Evolutionary conservation across 345 rosid species (phyloP).

Genomic region (Rhodamnia rubescens): DNA sequence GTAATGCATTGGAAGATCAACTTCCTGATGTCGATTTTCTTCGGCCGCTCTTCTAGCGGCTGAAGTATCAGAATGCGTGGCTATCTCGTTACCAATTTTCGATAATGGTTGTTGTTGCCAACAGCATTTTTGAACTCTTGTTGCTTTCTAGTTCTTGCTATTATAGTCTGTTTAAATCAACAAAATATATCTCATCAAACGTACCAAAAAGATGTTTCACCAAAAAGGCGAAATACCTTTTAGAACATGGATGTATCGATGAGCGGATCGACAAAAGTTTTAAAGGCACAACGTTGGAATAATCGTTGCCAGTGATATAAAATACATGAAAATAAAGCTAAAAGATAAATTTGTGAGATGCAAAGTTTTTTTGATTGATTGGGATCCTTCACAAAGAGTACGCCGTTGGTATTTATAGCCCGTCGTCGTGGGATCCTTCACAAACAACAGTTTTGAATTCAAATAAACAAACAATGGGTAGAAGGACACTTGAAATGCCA

Average conservation of each 20-base stretch:
- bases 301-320: neutral
- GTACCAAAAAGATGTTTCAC: accelerated
- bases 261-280: neutral
- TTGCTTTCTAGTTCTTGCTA: neutral
- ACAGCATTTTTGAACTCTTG: neutral
- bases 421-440: accelerated
- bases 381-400: neutral
- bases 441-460: neutral
- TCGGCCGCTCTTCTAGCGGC: too few relatives aligned
- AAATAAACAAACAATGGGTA: neutral
- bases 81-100: neutral
- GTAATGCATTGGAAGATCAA: too few relatives aligned
- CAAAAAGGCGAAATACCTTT: neutral
- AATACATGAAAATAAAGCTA: neutral
- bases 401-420: accelerated
- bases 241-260: neutral
- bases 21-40: too few relatives aligned
- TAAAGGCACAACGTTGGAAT: too few relatives aligned
- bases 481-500: too few relatives aligned
- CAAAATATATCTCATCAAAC: neutral
- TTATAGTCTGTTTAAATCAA: neutral
- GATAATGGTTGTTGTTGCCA: neutral
- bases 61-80: neutral
- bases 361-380: neutral
- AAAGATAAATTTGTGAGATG: neutral